Percentiles rank a stretch among this genome's conserved stretches.
Conservation (phyloP, 2,329 filamentous ascomycete species). For the Orbilia oligospora region DNA sequence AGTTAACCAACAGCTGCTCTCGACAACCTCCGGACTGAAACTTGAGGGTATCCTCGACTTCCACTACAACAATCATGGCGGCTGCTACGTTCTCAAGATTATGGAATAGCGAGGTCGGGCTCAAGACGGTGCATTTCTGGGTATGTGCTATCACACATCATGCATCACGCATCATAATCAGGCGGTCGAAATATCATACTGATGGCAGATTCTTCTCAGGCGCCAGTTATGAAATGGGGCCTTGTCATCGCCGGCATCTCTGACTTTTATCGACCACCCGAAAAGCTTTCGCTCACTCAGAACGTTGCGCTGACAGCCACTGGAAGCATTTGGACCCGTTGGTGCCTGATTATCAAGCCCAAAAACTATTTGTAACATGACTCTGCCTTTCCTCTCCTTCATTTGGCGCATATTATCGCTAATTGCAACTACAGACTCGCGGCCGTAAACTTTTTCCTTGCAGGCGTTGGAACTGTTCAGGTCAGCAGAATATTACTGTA, state of each 20-base stretch:
- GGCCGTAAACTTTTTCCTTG: slow-evolving; percentile 98
- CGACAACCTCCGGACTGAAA: slow-evolving; percentile 14
- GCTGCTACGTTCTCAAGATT: slow-evolving; percentile 76
- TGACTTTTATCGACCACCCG: slow-evolving; percentile 90
- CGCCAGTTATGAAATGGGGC: slow-evolving; percentile 76
- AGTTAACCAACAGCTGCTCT: not conserved
- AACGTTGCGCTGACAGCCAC: slow-evolving; percentile 91
- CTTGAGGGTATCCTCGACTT: not conserved
- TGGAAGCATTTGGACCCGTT: slow-evolving; percentile 96
- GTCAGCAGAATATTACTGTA: slow-evolving; percentile 80
- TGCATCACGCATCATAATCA: not conserved
- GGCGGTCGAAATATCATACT: not conserved
- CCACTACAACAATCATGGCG: slow-evolving; percentile 39
- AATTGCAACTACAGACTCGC: slow-evolving; percentile 75
- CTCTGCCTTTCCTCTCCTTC: not conserved
- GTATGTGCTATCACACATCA: slow-evolving; percentile 39
- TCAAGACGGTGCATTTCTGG: slow-evolving; percentile 99
- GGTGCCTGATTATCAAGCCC: slow-evolving; percentile 97
- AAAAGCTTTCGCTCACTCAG: slow-evolving; percentile 92
- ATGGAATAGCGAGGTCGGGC: slow-evolving; percentile 84
- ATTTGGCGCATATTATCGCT: not conserved
- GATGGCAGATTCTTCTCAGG: slow-evolving; percentile 16
- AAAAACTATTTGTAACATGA: slow-evolving; percentile 82
- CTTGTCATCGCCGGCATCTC: slow-evolving; percentile 92
- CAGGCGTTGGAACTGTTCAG: slow-evolving; percentile 86